Evolutionary conservation across 148 eudicot genomes (phyloP), one percentile per base, ranked within the genome.

Genomic region (Camellia lanceoleosa): DNA sequence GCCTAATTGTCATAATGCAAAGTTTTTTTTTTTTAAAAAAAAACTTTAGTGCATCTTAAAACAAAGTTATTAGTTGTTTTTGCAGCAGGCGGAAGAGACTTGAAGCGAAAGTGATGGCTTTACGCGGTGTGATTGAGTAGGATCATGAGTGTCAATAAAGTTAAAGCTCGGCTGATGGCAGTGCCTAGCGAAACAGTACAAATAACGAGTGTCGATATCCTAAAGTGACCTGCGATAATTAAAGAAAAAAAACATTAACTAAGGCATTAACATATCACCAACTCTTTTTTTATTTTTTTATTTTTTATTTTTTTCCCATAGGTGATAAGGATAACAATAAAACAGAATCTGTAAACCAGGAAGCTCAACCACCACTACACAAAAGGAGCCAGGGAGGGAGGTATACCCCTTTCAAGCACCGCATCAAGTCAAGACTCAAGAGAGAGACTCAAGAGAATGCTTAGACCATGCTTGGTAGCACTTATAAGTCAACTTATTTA

Each of bases 111-210:
- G 69, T n/a, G 99, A 95, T 15, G 99, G 99, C 77, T 85, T 91
- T 49, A n/a, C 99, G 90, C 87, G 18, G 90, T 90, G 82, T 96
- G 99, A 82, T 92, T 90, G 68, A 96, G 98, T 61, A 96, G 88
- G 71, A 96, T 84, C 98, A 96, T 90, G 4, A 96, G 74, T 12
- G 90, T 86, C 68, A 96, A 74, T 69, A 96, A 88, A 8, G 97
- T 93, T 69, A 96, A 80, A 23, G 99, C 99, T 72, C 99, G 97
- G 97, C 79, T 96, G 99, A 89, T 96, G 99, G 99, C 99, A 55
- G 91, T 81, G 70, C 99, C 99, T 10, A 96, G 91, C n/a, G 98
- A 92, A 63, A 91, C 98, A 7, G 99, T 64, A 96, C 99, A 66
- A 93, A 96, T 2, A 97, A 89, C 44, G 75, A 93, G 90, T 6